Evolutionary conservation across 176 grass and related monocot genomes (phyloP), one percentile per base, ranked within the genome.

Genomic region (Poa pratensis): DNA sequence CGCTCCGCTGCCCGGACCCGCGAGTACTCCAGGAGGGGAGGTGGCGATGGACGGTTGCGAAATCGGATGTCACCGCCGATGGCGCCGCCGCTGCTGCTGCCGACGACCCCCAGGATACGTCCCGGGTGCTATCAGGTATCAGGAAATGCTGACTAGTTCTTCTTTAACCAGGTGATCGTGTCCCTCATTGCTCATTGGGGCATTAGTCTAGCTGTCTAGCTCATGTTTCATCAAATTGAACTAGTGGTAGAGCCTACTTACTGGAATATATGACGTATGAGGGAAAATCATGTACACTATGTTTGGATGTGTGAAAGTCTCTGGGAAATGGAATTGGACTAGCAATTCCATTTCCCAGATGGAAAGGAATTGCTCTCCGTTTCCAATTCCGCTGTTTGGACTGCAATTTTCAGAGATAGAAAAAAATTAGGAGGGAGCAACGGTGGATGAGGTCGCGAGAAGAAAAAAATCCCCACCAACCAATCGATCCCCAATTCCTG

Each of bases 41-140:
- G 65, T 54, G 88, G 79, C 79, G 67, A 59, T 50, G 89, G 74
- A 72, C 50, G 54, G 84, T 50, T 16, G 45, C 39, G 26, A 73
- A 80, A 32, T 52, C 80, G 9, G 75, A 53, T 50, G 62, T 12
- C 16, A 9, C 62, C 5, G 75, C 75, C 8, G 62, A 51, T n/a
- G 58, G 69, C 0, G 34, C 82, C 5, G 60, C 74, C 5, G 6
- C 75, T 1, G 81, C 75, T 1, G 81, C 76, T 0, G 43, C 76
- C 0, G 55, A 54, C 0, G 55, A 54, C 5, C 9, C 66, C 0
- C 74, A 69, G 32, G 75, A 90, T 74, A 51, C 84, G 37, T 26
- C 84, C 7, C 55, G 0, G 49, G 20, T 30, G 15, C 37, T 90
- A 5, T 67, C 84, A 87, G 88, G 88, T 90, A 75, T 45, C 30